Conservation (phyloP, 352 stramenopile genomes). For the Hyaloperonospora arabidopsidis region DNA sequence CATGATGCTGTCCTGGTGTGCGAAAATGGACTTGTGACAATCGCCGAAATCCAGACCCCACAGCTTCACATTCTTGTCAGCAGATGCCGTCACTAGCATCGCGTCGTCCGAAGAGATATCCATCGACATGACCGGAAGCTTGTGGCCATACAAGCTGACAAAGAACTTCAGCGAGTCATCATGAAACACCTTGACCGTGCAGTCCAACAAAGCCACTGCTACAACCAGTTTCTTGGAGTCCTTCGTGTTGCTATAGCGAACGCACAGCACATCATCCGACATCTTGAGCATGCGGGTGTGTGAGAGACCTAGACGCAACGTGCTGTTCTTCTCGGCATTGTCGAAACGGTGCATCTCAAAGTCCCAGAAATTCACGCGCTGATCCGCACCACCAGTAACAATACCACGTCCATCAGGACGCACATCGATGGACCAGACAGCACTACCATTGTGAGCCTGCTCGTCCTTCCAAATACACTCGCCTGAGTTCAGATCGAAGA, state of each 20-base stretch:
- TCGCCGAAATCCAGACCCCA: constrained; percentile 99
- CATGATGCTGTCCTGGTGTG: constrained; percentile 98
- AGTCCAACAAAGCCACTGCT: constrained; percentile 90
- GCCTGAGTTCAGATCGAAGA: constrained; percentile 93
- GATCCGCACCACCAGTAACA: constrained; percentile 94
- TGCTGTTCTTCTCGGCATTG: constrained; percentile 29
- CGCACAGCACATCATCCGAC: constrained; percentile 96
- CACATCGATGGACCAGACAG: constrained; percentile 96
- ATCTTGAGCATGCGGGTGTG: constrained; percentile 97
- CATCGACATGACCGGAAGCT: constrained; percentile 96
- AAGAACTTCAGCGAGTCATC: constrained; percentile 99
- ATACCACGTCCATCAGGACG: constrained; percentile 87
- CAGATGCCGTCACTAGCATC: constrained; percentile 94
- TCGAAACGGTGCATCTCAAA: constrained; percentile 86
- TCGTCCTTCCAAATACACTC: constrained; percentile 89
- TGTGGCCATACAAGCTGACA: constrained; percentile 98
- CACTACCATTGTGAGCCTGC: constrained; percentile 86
- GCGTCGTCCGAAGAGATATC: constrained; percentile 96
- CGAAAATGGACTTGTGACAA: constrained; percentile 98
- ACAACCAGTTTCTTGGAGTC: constrained; percentile 85
- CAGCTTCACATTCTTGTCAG: constrained; percentile 99
- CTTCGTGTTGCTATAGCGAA: constrained; percentile 93
- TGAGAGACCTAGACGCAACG: constrained; percentile 87
- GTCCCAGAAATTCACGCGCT: constrained; percentile 98
- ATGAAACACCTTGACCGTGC: constrained; percentile 99